Base-by-base conservation (phyloP, 495 filamentous ascomycete genomes). In the Hypoxylon lenormandii region DNA sequence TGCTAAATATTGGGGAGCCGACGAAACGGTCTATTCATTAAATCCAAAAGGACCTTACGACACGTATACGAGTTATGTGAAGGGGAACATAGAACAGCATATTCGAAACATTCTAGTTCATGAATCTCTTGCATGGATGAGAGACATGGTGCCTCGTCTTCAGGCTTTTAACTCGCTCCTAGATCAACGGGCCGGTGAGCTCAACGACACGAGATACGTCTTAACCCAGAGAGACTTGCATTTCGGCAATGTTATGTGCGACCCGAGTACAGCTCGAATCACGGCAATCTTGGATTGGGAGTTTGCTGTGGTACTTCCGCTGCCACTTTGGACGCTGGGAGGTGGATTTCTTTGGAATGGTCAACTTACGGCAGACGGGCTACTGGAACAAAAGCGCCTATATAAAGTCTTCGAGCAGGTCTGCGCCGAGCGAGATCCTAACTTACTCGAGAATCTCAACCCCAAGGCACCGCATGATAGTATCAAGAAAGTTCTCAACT, bases 261-360 rank as follows among this genome's bases (percentile, higher is more conserved):
- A 80, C 23, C 45, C 58, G 7, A 21, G 50, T 2, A 56, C 62
- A 16, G 52, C 60, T 11, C 54, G 49, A 5, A 78, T 80, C 56
- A 81, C 77, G 8, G 74, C 63, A 1, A 56, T 81, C 2, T 60
- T 80, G 2, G 80, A 80, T 63, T 81, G 78, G 77, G 79, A 79
- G 69, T 81, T 80, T 38, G 58, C 72, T 13, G 63, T 70, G 5
- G 68, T 80, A 3, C 74, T 80, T 6, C 75, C 80, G 5, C 48
- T 54, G 7, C 65, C 66, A 22, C 40, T 58, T 18, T 78, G 78
- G 78, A 72, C 79, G 49, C 76, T 77, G 4, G 18, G 45, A 4
- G 33, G 65, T 42, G 70, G 73, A 5, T 78, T 81, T 40, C 51
- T 77, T 3, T 77, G 75, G 74, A 77, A 42, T 16, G 4, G 38